Evolutionary conservation across 139 green algal genomes (phyloP).

Genomic region (Auxenochlorella protothecoides): DNA sequence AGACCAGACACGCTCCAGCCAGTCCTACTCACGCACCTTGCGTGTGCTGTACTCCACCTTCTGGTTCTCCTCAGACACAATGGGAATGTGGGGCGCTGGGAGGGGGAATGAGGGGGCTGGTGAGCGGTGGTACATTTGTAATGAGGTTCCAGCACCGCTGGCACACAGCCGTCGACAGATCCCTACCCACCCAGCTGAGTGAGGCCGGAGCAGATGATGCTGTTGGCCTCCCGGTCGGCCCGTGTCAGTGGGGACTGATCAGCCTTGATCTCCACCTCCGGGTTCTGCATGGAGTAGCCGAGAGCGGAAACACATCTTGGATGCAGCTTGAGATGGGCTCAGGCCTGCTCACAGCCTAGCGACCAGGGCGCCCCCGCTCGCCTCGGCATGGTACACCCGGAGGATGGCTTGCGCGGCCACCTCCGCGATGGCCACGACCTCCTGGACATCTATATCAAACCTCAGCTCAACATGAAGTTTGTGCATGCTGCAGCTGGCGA

Average conservation of each 20-base stretch:
- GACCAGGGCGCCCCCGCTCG: constrained; percentile 5
- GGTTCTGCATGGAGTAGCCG: constrained; percentile 37
- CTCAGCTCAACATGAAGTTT: no score
- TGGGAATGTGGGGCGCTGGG: constrained; percentile 67
- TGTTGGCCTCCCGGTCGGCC: constrained; percentile 65
- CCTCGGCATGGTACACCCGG: constrained; percentile 57
- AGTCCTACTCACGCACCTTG: constrained; percentile 27
- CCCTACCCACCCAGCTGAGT: constrained; percentile 2
- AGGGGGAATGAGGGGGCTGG: no score
- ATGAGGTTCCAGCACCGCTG: no score
- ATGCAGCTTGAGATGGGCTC: neutral
- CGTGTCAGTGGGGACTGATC: constrained; percentile 66
- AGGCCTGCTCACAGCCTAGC: neutral
- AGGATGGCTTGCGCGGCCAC: constrained; percentile 57
- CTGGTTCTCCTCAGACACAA: constrained; percentile 76
- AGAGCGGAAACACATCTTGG: neutral
- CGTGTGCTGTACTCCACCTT: constrained; percentile 44
- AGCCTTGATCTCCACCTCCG: constrained; percentile 54
- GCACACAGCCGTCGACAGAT: no score
- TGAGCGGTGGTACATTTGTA: no score
- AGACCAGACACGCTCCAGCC: no score
- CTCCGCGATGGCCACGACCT: constrained; percentile 49
- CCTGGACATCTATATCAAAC: constrained; percentile 23
- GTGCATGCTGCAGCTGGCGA: no score
- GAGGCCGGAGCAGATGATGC: constrained; percentile 59